These are phyloP conservation scores for Cyclotella cryptica DNA, from an alignment of 108 stramenopile species.

Conservation along the genomic window DNA sequence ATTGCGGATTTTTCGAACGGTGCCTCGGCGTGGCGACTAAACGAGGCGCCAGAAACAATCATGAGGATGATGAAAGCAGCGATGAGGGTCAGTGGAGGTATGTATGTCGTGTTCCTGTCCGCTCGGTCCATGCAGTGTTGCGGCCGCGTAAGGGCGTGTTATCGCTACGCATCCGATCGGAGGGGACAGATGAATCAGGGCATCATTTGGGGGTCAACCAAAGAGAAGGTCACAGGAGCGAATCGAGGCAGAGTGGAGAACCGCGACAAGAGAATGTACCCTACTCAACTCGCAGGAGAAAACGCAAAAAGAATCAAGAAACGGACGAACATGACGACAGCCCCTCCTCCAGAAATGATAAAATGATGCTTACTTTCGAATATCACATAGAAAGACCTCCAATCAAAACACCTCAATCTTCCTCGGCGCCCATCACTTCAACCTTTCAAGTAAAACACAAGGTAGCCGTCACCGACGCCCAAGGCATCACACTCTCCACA, in stretches of 20 bases:
- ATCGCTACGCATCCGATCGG: slow-evolving; percentile 62
- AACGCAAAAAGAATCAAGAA: slow-evolving; percentile 1
- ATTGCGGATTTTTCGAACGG: slow-evolving; percentile 35
- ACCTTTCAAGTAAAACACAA: slow-evolving; percentile 65
- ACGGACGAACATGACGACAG: background rate
- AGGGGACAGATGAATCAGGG: slow-evolving; percentile 28
- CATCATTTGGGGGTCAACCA: slow-evolving; percentile 23
- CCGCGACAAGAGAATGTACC: background rate
- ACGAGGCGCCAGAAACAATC: slow-evolving; percentile 12
- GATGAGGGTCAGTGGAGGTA: slow-evolving; percentile 45
- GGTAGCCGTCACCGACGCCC: slow-evolving; percentile 63
- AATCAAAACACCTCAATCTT: slow-evolving; percentile 14
- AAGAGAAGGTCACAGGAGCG: background rate
- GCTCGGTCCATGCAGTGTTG: slow-evolving; percentile 66
- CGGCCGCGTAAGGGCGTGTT: slow-evolving; percentile 75
- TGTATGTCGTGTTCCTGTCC: slow-evolving; percentile 73
- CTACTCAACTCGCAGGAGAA: background rate
- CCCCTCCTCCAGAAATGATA: slow-evolving; percentile 8
- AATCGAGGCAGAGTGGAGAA: background rate
- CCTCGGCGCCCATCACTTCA: slow-evolving; percentile 5
- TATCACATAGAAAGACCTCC: slow-evolving; percentile 50
- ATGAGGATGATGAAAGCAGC: slow-evolving; percentile 13
- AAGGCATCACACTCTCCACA: slow-evolving; percentile 67
- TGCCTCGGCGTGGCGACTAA: slow-evolving; percentile 17
- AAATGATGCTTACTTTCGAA: slow-evolving; percentile 74